Evolutionary conservation across 2,329 filamentous ascomycete genomes (phyloP).

Genomic region (Samsoniella hepiali): DNA sequence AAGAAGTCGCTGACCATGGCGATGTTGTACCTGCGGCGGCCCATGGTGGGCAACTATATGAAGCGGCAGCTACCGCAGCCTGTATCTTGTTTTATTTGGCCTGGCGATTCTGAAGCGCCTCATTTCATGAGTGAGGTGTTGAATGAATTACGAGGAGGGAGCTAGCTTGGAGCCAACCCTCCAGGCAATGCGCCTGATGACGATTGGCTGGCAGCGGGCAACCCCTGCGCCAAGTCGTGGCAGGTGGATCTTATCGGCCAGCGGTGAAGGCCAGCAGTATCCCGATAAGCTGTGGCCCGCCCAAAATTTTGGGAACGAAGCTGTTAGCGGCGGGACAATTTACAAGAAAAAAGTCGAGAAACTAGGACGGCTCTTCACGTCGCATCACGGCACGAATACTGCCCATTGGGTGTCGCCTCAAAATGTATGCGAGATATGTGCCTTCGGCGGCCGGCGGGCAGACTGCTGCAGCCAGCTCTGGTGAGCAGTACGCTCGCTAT

Average conservation of each 20-base stretch:
- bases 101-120: not conserved
- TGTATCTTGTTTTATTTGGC: not conserved
- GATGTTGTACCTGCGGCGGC: constrained; percentile 62
- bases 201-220: not conserved
- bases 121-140: not conserved
- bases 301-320: constrained; percentile 35
- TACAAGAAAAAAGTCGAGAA: not conserved
- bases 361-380: not conserved
- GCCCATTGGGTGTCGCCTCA: constrained; percentile 23
- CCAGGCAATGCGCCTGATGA: not conserved
- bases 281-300: constrained; percentile 31
- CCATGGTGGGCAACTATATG: constrained; percentile 38
- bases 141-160: constrained; percentile 1
- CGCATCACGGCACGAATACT: not conserved
- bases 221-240: constrained; percentile 1
- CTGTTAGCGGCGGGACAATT: constrained; percentile 7
- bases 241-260: constrained; percentile 10
- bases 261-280: constrained; percentile 39
- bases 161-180: not conserved
- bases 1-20: constrained; percentile 99
- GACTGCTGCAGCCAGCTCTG: constrained; percentile 13
- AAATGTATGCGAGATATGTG: constrained; percentile 45
- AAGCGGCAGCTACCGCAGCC: constrained; percentile 6
- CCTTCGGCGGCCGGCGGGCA: constrained; percentile 31
- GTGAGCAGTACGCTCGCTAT: constrained; percentile 39